Evolutionary conservation across 345 rosid species (phyloP).

Genomic region (Litchi chinensis): DNA sequence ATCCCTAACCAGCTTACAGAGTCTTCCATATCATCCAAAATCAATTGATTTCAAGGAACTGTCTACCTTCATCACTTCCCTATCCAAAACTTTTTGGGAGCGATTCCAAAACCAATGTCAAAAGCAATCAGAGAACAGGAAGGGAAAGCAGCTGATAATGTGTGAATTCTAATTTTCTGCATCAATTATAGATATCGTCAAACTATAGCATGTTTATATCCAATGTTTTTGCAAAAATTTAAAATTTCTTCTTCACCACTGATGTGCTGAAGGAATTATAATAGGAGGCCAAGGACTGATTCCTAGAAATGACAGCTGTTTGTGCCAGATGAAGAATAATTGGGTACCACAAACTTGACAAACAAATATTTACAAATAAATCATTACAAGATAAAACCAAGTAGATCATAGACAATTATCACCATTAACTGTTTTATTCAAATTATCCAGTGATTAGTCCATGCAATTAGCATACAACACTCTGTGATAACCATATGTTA

Average conservation of each 20-base stretch:
- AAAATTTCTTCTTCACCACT: neutral
- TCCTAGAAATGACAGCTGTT: neutral
- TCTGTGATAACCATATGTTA: neutral
- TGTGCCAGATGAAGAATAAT: neutral
- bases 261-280: neutral
- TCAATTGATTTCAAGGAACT: constrained; percentile 82
- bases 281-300: neutral
- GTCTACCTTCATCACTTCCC: constrained; percentile 67
- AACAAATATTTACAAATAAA: neutral
- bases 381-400: neutral
- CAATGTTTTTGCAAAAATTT: neutral
- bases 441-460: neutral
- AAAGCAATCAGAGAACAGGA: constrained; percentile 22
- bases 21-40: constrained; percentile 57
- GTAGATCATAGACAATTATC: neutral
- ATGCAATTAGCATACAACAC: constrained; percentile 2
- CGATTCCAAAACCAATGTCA: constrained; percentile 52
- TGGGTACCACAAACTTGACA: neutral
- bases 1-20: constrained; percentile 63
- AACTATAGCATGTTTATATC: neutral
- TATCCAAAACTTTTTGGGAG: constrained; percentile 59
- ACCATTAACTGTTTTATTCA: neutral
- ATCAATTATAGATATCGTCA: constrained; percentile 1
- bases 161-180: neutral
- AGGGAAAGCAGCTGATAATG: constrained; percentile 6